Percentiles rank a stretch among this genome's conserved stretches.
These are phyloP conservation scores for Haplosporangium gracile DNA, from an alignment of 192 early-diverging fungal genomes.

Conservation along the genomic window DNA sequence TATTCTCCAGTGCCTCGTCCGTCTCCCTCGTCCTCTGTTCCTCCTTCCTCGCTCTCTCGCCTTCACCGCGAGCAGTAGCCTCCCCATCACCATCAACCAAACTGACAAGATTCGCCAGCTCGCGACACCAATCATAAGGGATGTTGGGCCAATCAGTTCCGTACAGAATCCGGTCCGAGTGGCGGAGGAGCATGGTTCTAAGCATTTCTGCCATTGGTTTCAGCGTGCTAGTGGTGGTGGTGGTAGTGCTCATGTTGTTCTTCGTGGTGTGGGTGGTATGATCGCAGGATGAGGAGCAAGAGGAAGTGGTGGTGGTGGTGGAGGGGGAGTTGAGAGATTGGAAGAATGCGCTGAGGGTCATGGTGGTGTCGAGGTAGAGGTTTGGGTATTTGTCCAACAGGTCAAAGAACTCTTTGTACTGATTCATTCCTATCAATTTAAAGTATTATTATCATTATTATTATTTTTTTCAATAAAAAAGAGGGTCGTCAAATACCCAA, in stretches of 20 bases:
- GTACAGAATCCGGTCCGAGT: slow-evolving; percentile 51
- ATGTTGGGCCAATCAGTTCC: slow-evolving; percentile 60
- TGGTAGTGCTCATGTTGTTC: too few relatives aligned
- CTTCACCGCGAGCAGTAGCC: not conserved
- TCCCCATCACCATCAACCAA: slow-evolving; percentile 46
- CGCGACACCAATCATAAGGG: slow-evolving; percentile 54
- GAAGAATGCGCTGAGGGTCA: slow-evolving; percentile 42
- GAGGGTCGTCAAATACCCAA: too few relatives aligned
- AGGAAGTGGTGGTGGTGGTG: too few relatives aligned
- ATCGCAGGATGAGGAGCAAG: too few relatives aligned
- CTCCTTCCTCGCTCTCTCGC: not conserved
- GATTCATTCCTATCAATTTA: slow-evolving; percentile 41
- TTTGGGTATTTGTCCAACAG: slow-evolving; percentile 50
- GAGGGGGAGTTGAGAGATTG: not conserved
- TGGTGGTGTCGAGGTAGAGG: slow-evolving; percentile 58
- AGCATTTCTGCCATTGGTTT: slow-evolving; percentile 26
- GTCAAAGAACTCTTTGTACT: slow-evolving; percentile 56
- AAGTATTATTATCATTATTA: too few relatives aligned
- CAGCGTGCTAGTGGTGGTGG: too few relatives aligned
- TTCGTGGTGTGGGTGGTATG: too few relatives aligned
- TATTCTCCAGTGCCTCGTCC: slow-evolving; percentile 38
- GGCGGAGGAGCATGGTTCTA: slow-evolving; percentile 32
- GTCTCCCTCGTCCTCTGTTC: slow-evolving; percentile 3
- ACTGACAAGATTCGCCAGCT: slow-evolving; percentile 47
- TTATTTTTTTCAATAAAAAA: too few relatives aligned